Percentiles rank a stretch among this genome's conserved stretches.
These are phyloP conservation scores for Didymella exigua DNA, from an alignment of 2,329 filamentous ascomycete species.

Conservation along the genomic window DNA sequence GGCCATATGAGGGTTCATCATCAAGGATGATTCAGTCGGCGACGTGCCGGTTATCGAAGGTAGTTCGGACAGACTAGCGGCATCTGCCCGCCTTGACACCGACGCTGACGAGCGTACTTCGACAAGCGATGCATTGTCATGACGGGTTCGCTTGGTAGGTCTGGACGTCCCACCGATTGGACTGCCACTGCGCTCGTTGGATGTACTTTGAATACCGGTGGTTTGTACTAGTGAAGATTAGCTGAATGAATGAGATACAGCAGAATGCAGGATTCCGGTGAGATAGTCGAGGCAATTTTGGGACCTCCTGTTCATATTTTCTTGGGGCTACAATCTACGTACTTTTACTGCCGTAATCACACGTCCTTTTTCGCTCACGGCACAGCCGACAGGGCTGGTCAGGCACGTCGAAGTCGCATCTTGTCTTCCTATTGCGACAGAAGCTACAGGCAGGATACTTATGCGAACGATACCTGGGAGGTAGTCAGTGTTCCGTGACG, in stretches of 20 bases:
- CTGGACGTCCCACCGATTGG: neutral
- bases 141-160: neutral
- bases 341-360: slow-evolving; percentile 12
- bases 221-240: neutral
- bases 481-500: neutral
- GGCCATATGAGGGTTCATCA: slow-evolving; percentile 31
- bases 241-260: neutral
- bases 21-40: slow-evolving; percentile 24
- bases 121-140: neutral
- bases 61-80: slow-evolving; percentile 1
- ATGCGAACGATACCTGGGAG: slow-evolving; percentile 14
- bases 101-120: neutral
- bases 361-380: slow-evolving; percentile 18
- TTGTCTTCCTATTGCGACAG: slow-evolving; percentile 22
- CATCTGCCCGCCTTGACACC: neutral
- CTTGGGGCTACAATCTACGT: neutral
- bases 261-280: neutral
- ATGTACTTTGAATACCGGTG: neutral
- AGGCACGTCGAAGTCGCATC: slow-evolving; percentile 24
- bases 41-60: slow-evolving; percentile 15
- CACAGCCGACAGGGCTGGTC: slow-evolving; percentile 23
- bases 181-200: neutral
- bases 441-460: slow-evolving; percentile 21
- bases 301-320: neutral
- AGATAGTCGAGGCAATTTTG: neutral